phyloP scores from a whole-genome alignment of 148 eudicot species.

The Drosera capensis region DNA sequence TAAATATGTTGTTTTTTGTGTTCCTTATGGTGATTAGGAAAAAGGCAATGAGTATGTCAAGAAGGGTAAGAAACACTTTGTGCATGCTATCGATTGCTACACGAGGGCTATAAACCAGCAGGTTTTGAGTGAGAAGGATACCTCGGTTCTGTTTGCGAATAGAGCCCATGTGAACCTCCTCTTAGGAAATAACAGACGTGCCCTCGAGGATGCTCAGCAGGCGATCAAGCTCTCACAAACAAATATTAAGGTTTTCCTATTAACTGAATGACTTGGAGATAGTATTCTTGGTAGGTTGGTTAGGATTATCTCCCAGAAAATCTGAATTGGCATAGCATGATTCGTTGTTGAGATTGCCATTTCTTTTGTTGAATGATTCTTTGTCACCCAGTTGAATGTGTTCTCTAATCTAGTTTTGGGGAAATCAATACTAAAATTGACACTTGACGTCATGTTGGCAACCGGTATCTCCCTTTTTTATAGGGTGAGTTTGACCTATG shows the following conservation, averaged over 20 bases:
- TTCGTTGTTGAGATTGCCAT: too few relatives aligned
- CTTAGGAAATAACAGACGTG: conserved; percentile 75
- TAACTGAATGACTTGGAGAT: background rate
- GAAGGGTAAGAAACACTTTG: conserved; percentile 80
- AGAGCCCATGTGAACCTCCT: conserved; percentile 88
- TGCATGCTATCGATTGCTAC: conserved; percentile 75
- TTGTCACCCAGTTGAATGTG: too few relatives aligned
- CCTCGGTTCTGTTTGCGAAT: conserved; percentile 56
- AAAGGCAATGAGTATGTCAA: conserved; percentile 75
- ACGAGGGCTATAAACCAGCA: conserved; percentile 85
- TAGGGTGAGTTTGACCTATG: too few relatives aligned
- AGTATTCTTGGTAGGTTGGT: background rate
- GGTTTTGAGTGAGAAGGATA: conserved; percentile 53
- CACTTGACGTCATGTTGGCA: conserved; percentile 8
- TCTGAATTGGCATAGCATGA: too few relatives aligned
- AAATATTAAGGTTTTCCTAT: conserved; percentile 53
- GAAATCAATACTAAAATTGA: too few relatives aligned
- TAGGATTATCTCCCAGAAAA: too few relatives aligned
- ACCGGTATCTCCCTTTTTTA: too few relatives aligned
- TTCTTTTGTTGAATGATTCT: too few relatives aligned
- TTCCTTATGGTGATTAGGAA: too few relatives aligned
- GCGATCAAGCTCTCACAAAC: conserved; percentile 63
- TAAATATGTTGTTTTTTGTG: too few relatives aligned
- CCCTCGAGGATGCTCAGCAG: conserved; percentile 74
- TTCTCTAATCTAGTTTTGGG: too few relatives aligned